Evolutionary conservation across 805 yeast genomes (phyloP).

Genomic region (Kodamaea laetipori): DNA sequence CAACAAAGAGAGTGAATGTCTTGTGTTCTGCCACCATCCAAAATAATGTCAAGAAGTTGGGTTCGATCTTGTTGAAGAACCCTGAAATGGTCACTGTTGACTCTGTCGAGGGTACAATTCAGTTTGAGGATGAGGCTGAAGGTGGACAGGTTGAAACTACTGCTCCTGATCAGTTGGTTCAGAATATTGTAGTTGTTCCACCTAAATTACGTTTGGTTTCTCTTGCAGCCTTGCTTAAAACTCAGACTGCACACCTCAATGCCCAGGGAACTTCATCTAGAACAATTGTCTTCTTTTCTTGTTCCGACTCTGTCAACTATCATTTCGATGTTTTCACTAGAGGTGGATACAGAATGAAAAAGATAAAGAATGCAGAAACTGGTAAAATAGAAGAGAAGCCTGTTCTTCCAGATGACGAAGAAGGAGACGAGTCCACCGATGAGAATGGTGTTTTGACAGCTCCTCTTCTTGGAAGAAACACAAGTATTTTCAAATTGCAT

Average conservation of each 20-base stretch:
- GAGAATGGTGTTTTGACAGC: slow-evolving; percentile 51
- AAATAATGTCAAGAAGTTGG: slow-evolving; percentile 74
- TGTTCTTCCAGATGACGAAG: slow-evolving; percentile 19
- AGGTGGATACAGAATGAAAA: slow-evolving; percentile 47
- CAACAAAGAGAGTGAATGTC: slow-evolving; percentile 70
- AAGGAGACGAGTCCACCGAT: slow-evolving; percentile 24
- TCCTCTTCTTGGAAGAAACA: slow-evolving; percentile 49
- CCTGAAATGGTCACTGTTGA: slow-evolving; percentile 67
- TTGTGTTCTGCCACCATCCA: slow-evolving; percentile 95
- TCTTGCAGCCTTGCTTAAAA: slow-evolving; percentile 63
- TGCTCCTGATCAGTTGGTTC: slow-evolving; percentile 91
- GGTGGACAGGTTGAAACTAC: slow-evolving; percentile 21
- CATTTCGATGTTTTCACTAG: slow-evolving; percentile 77
- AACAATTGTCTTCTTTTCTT: slow-evolving; percentile 84
- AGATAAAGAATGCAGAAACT: slow-evolving; percentile 31
- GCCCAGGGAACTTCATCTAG: slow-evolving; percentile 40
- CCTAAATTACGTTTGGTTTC: slow-evolving; percentile 89
- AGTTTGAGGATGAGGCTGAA: slow-evolving; percentile 25
- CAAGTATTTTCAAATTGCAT: slow-evolving; percentile 68
- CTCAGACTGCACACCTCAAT: slow-evolving; percentile 27
- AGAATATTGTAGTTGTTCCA: slow-evolving; percentile 81
- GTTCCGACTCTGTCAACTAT: slow-evolving; percentile 96
- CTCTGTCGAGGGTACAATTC: slow-evolving; percentile 25
- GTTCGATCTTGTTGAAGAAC: slow-evolving; percentile 70
- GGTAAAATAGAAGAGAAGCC: slow-evolving; percentile 20